A percentile compares a stretch with the other conserved stretches of the same genome.
Conservation (phyloP, 23 red algal species). For the Agarophyton chilense region DNA sequence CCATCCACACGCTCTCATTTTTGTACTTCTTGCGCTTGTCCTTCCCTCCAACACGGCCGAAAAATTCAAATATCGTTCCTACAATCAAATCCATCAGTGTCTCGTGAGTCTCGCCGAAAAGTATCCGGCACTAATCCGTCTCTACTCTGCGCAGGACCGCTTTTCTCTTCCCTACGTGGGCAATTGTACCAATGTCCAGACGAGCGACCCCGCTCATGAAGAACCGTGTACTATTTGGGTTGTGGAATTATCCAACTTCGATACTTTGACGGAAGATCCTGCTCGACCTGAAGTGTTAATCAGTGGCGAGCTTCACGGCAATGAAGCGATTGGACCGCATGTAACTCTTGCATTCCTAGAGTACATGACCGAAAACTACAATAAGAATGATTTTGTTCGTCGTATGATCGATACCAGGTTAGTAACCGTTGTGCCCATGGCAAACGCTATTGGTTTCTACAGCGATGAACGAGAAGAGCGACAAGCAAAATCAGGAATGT, state of each 20-base stretch:
- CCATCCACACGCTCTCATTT: not conserved
- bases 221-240: slow-evolving; percentile 86
- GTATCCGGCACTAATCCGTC: slow-evolving; percentile 64
- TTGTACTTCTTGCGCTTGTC: not conserved
- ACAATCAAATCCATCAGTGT: slow-evolving; percentile 59
- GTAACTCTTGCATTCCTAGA: slow-evolving; percentile 58
- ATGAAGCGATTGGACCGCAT: slow-evolving; percentile 90
- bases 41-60: not conserved
- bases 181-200: slow-evolving; percentile 48
- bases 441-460: slow-evolving; percentile 80
- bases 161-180: slow-evolving; percentile 84
- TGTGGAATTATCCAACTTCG: slow-evolving; percentile 52
- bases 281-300: slow-evolving; percentile 79
- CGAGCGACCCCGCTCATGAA: not conserved
- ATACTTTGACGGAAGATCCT: slow-evolving; percentile 44
- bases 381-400: slow-evolving; percentile 27
- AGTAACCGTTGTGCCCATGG: slow-evolving; percentile 63
- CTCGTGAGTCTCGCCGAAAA: slow-evolving; percentile 42
- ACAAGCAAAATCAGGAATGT: not conserved
- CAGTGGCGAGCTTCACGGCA: slow-evolving; percentile 86
- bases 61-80: slow-evolving; percentile 60
- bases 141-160: slow-evolving; percentile 81
- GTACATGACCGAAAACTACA: slow-evolving; percentile 60
- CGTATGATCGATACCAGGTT: slow-evolving; percentile 70
- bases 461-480: slow-evolving; percentile 36